Base-by-base conservation (phyloP, 306 rosid genomes). In the Cicer judaicum region DNA sequence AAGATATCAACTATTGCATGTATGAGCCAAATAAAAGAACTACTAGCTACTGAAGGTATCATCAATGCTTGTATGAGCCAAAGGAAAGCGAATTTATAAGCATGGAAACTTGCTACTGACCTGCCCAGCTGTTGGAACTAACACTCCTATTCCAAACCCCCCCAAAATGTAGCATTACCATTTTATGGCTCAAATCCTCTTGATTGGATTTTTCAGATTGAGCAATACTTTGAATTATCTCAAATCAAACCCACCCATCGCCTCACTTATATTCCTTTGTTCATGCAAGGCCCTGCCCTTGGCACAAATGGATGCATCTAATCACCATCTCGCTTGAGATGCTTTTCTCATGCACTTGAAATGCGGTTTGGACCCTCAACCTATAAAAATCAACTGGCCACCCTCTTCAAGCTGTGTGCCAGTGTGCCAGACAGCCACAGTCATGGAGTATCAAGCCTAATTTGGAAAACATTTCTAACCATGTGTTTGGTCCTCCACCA, bases 231-330 rank as follows among this genome's bases (percentile, higher is more conserved):
- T 19, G 63, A 56, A 19, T 10, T 19, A 9, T 19, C 39, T 56
- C 39, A 56, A 21, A 56, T 9, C 2, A 12, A 14, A 15, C 11
- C 67, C 46, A 61, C 9, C 44, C 29, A 64, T 10, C 2, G 4
- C 10, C 29, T 62, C 41, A n/a, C 48, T 19, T 38, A 2, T 1
- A 38, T 62, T 13, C 24, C 7, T 8, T 62, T 62, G 19, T 41
- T 15, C 14, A 16, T 15, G 49, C 69, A 40, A 40, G 68, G n/a
- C 24, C 68, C 7, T 50, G 56, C 21, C 6, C 68, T 63, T 64
- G 36, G 50, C 16, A 40, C 50, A 15, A 64, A 14, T 41, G 14
- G 69, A 40, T 5, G 29, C 34, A 40, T 39, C 67, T 9, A 63
- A 38, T 42, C 48, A 41, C 44, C 69, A 15, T 2, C 7, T 64